phyloP scores from a whole-genome alignment of 345 rosid species.

The Pistacia atlantica region DNA sequence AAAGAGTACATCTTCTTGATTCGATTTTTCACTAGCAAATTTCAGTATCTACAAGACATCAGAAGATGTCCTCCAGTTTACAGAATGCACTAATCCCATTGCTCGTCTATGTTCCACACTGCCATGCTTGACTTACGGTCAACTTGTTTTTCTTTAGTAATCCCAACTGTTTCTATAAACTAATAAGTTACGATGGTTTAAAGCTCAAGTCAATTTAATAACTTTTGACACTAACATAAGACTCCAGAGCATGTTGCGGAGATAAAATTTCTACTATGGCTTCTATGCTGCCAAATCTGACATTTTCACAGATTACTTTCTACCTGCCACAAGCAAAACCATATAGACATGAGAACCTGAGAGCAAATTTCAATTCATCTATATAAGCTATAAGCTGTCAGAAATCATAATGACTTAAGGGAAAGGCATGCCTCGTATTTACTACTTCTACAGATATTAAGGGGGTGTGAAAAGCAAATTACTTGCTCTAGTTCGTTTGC shows the following conservation, averaged over 20 bases:
- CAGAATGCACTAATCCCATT: background rate
- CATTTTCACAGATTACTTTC: background rate
- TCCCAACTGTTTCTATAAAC: background rate
- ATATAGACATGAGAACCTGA: background rate
- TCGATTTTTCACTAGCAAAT: background rate
- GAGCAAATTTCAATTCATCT: background rate
- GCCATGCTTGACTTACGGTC: background rate
- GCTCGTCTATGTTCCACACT: background rate
- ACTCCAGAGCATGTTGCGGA: background rate
- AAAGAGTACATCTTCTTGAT: no score
- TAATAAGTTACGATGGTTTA: background rate
- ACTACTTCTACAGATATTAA: background rate
- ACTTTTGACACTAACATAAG: background rate
- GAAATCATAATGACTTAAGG: background rate
- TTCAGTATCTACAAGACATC: background rate
- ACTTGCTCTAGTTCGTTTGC: background rate
- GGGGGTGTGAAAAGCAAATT: background rate
- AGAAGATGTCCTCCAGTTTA: background rate
- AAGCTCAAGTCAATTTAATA: background rate
- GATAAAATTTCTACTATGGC: background rate
- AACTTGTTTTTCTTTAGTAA: background rate
- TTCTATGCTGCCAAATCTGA: background rate
- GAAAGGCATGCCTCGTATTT: background rate
- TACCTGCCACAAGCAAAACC: constrained; percentile 9
- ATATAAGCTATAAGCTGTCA: background rate